Percentiles rank a stretch among this genome's conserved stretches.
phyloP scores from a whole-genome alignment of 2,329 filamentous ascomycete genomes.

The Juglanconis sp. region DNA sequence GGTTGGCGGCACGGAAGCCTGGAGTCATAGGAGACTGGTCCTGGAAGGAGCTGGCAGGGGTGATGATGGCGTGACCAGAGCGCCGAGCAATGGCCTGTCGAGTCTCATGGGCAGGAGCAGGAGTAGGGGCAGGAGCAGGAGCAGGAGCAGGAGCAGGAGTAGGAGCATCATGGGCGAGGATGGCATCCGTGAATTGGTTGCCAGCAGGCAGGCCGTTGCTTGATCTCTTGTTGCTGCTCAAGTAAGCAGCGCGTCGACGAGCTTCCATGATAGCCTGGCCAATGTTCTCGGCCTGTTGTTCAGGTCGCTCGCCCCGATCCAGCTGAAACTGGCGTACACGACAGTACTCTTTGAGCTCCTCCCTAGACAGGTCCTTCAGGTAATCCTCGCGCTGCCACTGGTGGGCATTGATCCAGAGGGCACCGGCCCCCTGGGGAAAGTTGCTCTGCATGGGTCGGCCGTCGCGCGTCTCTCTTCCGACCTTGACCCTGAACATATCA shows the following conservation, averaged over 20 bases:
- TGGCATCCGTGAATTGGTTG: constrained; percentile 4
- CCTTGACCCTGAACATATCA: constrained; percentile 63
- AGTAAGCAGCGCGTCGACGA: constrained; percentile 36
- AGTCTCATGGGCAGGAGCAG: constrained; percentile 34
- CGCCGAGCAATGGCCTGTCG: constrained; percentile 41
- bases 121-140: constrained; percentile 21
- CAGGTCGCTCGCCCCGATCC: constrained; percentile 48
- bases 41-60: constrained; percentile 27
- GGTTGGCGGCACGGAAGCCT: constrained; percentile 34
- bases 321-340: constrained; percentile 59
- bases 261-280: constrained; percentile 50
- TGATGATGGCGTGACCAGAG: constrained; percentile 27
- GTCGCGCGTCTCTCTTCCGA: constrained; percentile 58
- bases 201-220: constrained; percentile 9
- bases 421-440: constrained; percentile 58
- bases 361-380: constrained; percentile 45
- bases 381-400: constrained; percentile 59
- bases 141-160: constrained; percentile 8
- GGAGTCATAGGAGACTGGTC: constrained; percentile 31
- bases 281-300: constrained; percentile 49
- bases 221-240: constrained; percentile 24
- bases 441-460: constrained; percentile 57
- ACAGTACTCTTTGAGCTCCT: constrained; percentile 62
- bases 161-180: constrained; percentile 11
- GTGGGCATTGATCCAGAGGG: constrained; percentile 61